Percentiles rank a stretch among this genome's conserved stretches.
Conservation (phyloP, 495 filamentous ascomycete species). For the Aspergillus biplanus region DNA sequence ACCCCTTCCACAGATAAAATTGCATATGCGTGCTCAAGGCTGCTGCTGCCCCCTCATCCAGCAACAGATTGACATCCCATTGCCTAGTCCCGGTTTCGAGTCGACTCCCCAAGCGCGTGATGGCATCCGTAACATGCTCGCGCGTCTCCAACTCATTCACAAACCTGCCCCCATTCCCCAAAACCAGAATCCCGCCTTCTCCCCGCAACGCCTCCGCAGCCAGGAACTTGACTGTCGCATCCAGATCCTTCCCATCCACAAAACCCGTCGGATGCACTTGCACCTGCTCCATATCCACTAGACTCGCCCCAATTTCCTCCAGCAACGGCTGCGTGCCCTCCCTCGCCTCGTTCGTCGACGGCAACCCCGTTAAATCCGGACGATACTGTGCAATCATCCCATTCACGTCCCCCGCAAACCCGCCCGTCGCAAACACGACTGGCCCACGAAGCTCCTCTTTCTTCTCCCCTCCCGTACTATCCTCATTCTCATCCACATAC, state of each 20-base stretch:
- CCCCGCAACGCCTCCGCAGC: slow-evolving; percentile 62
- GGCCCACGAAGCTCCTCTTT: slow-evolving; percentile 46
- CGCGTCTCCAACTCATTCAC: slow-evolving; percentile 61
- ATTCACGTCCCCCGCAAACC: slow-evolving; percentile 60
- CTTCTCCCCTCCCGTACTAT: slow-evolving; percentile 30
- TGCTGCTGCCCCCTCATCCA: slow-evolving; percentile 59
- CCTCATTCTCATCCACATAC: slow-evolving; percentile 7
- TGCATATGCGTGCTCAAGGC: slow-evolving; percentile 55
- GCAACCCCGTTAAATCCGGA: slow-evolving; percentile 57
- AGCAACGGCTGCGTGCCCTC: slow-evolving; percentile 54
- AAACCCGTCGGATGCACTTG: slow-evolving; percentile 60
- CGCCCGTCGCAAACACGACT: slow-evolving; percentile 60
- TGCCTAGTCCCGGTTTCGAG: slow-evolving; percentile 36
- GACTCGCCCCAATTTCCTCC: slow-evolving; percentile 46
- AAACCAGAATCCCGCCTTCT: slow-evolving; percentile 57
- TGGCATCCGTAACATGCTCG: slow-evolving; percentile 52
- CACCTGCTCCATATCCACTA: slow-evolving; percentile 62
- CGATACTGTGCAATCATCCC: slow-evolving; percentile 57
- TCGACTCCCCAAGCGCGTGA: slow-evolving; percentile 40
- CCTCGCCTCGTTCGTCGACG: slow-evolving; percentile 62
- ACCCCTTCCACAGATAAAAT: slow-evolving; percentile 62
- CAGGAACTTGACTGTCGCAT: slow-evolving; percentile 56
- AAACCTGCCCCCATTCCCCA: slow-evolving; percentile 50
- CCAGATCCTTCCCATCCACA: slow-evolving; percentile 49
- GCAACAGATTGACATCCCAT: slow-evolving; percentile 58